Percentiles rank a stretch among this genome's conserved stretches.
Conservation (phyloP, 1,139 yeast genomes). For the Debaryomycetaceae sp. region DNA sequence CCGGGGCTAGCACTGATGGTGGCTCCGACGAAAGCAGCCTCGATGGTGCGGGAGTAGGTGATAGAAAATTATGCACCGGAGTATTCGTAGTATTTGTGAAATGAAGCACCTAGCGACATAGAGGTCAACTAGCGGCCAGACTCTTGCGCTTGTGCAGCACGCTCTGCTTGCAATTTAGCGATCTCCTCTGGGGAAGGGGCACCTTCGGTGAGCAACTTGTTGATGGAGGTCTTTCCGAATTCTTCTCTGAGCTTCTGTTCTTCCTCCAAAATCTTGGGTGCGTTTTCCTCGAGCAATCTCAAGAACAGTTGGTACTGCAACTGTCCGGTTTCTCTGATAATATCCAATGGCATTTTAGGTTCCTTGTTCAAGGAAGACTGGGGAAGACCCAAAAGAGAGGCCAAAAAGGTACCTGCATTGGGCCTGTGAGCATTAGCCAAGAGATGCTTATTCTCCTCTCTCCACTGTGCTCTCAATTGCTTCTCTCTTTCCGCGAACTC, state of each 20-base stretch:
- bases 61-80: too few species aligned
- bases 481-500: constrained; percentile 81
- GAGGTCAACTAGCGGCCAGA: not conserved
- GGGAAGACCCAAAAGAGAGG: constrained; percentile 61
- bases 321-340: constrained; percentile 90
- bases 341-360: constrained; percentile 87
- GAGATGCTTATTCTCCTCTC: constrained; percentile 59
- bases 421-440: constrained; percentile 32
- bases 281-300: constrained; percentile 81
- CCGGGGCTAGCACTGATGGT: too few species aligned
- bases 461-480: constrained; percentile 63
- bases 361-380: constrained; percentile 46
- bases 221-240: constrained; percentile 75
- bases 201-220: constrained; percentile 81
- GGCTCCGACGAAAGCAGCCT: too few species aligned
- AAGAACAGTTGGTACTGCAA: constrained; percentile 82
- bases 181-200: constrained; percentile 83
- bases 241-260: constrained; percentile 76
- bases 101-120: not conserved
- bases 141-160: constrained; percentile 8
- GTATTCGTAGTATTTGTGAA: not conserved
- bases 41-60: too few species aligned
- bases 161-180: constrained; percentile 59
- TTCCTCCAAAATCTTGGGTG: constrained; percentile 79
- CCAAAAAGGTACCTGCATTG: constrained; percentile 50